Percentiles rank a stretch among this genome's conserved stretches.
Evolutionary conservation across 768 basidiomycete genomes (phyloP).

Genomic region (Tylopilus plumbeoviolaceoides): DNA sequence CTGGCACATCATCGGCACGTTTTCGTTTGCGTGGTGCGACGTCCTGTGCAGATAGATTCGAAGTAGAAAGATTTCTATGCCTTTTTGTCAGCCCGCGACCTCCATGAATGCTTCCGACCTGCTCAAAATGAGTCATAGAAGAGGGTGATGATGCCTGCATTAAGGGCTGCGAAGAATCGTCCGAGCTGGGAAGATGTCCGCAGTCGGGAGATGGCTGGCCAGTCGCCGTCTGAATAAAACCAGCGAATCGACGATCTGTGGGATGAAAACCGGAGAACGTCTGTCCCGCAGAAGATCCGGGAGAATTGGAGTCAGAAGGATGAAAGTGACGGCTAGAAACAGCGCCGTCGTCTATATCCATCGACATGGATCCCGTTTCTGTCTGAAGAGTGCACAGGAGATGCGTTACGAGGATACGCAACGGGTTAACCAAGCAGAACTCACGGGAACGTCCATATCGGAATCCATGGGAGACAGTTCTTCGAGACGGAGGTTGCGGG

Average conservation of each 20-base stretch:
- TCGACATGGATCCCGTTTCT: slow-evolving; percentile 2
- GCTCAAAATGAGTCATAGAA: neutral
- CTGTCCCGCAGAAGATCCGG: neutral
- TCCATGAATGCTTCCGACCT: neutral
- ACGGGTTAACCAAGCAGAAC: neutral
- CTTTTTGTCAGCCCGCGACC: neutral
- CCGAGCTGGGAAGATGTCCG: neutral
- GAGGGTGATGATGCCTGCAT: neutral
- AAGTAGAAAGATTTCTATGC: neutral
- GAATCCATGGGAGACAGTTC: slow-evolving; percentile 10
- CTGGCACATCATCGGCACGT: neutral
- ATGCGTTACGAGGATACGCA: neutral
- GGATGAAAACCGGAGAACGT: neutral
- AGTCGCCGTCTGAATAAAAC: neutral
- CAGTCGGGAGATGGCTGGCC: neutral
- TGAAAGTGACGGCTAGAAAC: neutral
- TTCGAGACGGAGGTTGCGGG: neutral
- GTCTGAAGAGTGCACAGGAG: slow-evolving; percentile 1
- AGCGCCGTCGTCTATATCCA: slow-evolving; percentile 12
- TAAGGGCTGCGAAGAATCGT: neutral
- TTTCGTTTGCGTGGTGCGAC: slow-evolving; percentile 19
- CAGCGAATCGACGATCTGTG: neutral
- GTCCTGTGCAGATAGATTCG: neutral
- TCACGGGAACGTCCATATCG: slow-evolving; percentile 11
- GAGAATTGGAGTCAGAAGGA: neutral